phyloP scores from a whole-genome alignment of 345 rosid species.

The Citrus hindsii region DNA sequence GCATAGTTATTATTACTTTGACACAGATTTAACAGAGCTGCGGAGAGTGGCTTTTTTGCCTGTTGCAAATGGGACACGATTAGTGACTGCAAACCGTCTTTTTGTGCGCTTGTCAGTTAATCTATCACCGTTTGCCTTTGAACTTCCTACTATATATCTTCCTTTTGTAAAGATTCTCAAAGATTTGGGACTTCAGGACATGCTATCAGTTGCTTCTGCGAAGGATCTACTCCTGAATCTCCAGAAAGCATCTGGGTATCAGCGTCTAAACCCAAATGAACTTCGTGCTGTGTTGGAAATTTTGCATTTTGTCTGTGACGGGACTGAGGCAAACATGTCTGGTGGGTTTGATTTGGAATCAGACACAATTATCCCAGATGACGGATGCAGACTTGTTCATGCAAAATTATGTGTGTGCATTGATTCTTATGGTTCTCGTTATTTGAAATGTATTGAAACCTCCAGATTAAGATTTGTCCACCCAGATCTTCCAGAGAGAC shows the following conservation, averaged over 20 bases:
- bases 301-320: slow-evolving; percentile 64
- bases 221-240: slow-evolving; percentile 67
- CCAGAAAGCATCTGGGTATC: slow-evolving; percentile 80
- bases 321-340: slow-evolving; percentile 28
- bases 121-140: slow-evolving; percentile 91
- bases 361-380: slow-evolving; percentile 81
- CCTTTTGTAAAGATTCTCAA: slow-evolving; percentile 75
- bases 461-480: slow-evolving; percentile 82
- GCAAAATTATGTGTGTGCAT: slow-evolving; percentile 70
- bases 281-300: slow-evolving; percentile 91
- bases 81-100: slow-evolving; percentile 70
- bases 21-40: slow-evolving; percentile 65
- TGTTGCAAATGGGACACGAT: slow-evolving; percentile 93
- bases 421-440: slow-evolving; percentile 78
- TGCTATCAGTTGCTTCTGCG: slow-evolving; percentile 66
- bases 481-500: slow-evolving; percentile 69
- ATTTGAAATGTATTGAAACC: slow-evolving; percentile 62
- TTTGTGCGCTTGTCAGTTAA: slow-evolving; percentile 74
- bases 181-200: slow-evolving; percentile 85
- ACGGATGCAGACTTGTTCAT: slow-evolving; percentile 89
- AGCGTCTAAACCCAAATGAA: slow-evolving; percentile 88
- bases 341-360: slow-evolving; percentile 35
- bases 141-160: slow-evolving; percentile 74
- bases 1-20: slow-evolving; percentile 3
- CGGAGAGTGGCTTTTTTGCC: slow-evolving; percentile 80